Base-by-base conservation (phyloP, 1,139 yeast species). In the Diutina siamensis region DNA sequence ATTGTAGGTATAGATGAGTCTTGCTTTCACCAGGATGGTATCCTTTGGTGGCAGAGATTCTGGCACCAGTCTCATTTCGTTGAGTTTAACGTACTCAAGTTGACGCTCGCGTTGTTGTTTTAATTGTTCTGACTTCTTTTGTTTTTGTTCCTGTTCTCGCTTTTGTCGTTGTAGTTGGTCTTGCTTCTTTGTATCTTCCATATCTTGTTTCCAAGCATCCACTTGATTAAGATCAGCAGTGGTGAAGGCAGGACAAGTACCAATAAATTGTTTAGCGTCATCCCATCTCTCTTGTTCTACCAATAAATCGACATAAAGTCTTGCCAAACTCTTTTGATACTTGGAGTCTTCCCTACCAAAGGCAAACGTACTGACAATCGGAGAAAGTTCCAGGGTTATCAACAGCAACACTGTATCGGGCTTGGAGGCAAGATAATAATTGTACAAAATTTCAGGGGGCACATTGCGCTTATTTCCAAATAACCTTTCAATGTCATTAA, bases 291-390 rank as follows among this genome's bases (percentile, higher is more conserved):
- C 32, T 15, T 38, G 42, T 17, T 38, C 42, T 13, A 25, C 42
- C 13, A 38, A 25, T 19, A 38, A 38, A 4, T 38, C 42, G 9
- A 38, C 28, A 25, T 38, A 38, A 9, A 38, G 20, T 18, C 21
- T 27, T 2, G 42, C 42, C 31, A 38, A 15, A 18, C 22, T 38
- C 40, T 64, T 62, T 2, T 56, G 57, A 45, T 56, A 61, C 35
- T 57, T 51, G 32, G 61, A 59, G 34, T 56, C 51, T 3, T 59
- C 59, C 1, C 72, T 71, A 41, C 41, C 62, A 49, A 31, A 48
- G 27, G n/a, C 9, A 40, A 38, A 38, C 2, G 42, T 38, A 8
- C n/a, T 15, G 32, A 38, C 15, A 32, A 38, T 38, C 32, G 12
- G 42, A 7, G 44, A 45, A 13, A 45, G 40, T n/a, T 40, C 35